Evolutionary conservation across 768 basidiomycete genomes (phyloP).

Genomic region (Lactarius pseudohatsudake): DNA sequence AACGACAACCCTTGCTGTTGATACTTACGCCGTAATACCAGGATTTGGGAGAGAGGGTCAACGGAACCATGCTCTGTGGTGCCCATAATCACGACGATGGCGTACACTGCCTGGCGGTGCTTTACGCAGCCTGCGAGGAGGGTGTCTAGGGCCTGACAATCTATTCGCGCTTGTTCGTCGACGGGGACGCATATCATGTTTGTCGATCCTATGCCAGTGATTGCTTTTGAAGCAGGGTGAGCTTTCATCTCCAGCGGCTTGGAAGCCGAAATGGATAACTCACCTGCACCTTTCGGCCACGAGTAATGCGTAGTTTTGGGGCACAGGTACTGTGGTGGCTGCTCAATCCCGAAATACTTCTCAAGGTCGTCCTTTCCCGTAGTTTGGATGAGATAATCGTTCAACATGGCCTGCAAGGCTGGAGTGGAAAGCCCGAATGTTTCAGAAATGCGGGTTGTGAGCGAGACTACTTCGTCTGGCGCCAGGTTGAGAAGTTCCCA

Average conservation of each 20-base stretch:
- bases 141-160: conserved; percentile 33
- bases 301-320: conserved; percentile 44
- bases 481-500: conserved; percentile 48
- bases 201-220: conserved; percentile 44
- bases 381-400: conserved; percentile 39
- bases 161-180: conserved; percentile 40
- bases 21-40: conserved; percentile 38
- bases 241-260: neutral
- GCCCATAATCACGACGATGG: conserved; percentile 46
- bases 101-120: conserved; percentile 40
- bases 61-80: conserved; percentile 46
- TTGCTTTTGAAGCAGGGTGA: conserved; percentile 33
- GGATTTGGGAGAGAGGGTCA: conserved; percentile 42
- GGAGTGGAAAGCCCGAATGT: conserved; percentile 39
- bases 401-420: conserved; percentile 36
- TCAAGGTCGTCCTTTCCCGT: conserved; percentile 38
- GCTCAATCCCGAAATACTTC: conserved; percentile 31
- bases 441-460: conserved; percentile 37
- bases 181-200: conserved; percentile 41
- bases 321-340: conserved; percentile 34
- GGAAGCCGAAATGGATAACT: conserved; percentile 15
- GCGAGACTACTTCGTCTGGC: conserved; percentile 36
- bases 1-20: conserved; percentile 40
- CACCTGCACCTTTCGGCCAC: conserved; percentile 50
- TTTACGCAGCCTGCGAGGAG: conserved; percentile 36